A percentile compares a stretch with the other conserved stretches of the same genome.
Conservation (phyloP, 208 protist genomes). For the Acanthamoeba lenticulata region DNA sequence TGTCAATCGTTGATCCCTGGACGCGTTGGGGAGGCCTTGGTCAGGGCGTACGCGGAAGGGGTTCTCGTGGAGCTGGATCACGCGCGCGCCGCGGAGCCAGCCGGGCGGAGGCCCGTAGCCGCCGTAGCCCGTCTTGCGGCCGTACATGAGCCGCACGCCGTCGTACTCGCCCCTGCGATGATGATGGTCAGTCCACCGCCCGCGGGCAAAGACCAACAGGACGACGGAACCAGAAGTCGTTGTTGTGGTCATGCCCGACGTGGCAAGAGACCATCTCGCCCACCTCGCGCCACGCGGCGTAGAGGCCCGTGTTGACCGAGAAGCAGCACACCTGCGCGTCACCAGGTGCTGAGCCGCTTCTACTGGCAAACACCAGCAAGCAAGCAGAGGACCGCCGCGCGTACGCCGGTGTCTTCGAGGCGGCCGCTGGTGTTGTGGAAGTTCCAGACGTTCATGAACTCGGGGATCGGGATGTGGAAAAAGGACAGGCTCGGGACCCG, state of each 20-base stretch:
- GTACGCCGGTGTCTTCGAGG: neutral
- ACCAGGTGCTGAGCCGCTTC: neutral
- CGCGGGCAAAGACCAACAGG: too few species aligned
- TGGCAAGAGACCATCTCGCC: neutral
- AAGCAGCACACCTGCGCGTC: neutral
- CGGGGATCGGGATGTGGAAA: neutral
- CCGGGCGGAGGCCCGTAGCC: neutral
- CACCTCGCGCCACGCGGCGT: neutral
- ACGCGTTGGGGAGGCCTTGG: too few species aligned
- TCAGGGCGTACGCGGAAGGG: neutral
- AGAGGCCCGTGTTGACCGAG: neutral
- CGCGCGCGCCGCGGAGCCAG: neutral
- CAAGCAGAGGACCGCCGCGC: neutral
- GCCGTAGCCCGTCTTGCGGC: neutral
- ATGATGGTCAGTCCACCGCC: too few species aligned
- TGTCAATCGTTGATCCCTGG: too few species aligned
- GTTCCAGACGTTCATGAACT: neutral
- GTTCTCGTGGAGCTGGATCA: neutral
- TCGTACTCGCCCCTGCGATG: neutral
- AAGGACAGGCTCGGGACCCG: neutral
- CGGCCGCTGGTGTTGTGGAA: neutral
- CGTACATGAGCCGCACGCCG: neutral
- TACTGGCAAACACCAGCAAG: too few species aligned
- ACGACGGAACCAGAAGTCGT: neutral
- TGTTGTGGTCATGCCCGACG: neutral